Conservation (phyloP, 116 monocot species). For the Iris pallida region DNA sequence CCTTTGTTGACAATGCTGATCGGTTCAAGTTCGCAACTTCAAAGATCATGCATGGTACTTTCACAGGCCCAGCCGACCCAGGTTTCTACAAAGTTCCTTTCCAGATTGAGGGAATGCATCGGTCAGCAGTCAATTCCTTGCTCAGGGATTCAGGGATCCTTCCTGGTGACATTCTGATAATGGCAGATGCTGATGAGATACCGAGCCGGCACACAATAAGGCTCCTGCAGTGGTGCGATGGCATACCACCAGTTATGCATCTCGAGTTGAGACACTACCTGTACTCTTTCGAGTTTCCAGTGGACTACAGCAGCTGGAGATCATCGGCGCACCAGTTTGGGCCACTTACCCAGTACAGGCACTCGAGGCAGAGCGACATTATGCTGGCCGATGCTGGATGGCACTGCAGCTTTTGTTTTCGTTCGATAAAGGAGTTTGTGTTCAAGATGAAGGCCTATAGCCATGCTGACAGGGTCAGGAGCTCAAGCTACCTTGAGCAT, state of each 20-base stretch:
- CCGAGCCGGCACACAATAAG: conserved; percentile 64
- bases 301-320: conserved; percentile 78
- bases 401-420: conserved; percentile 98
- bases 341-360: conserved; percentile 41
- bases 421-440: conserved; percentile 53
- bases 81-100: conserved; percentile 42
- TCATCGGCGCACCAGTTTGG: conserved; percentile 53
- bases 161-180: conserved; percentile 62
- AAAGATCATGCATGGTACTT: conserved; percentile 48
- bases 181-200: conserved; percentile 92
- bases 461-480: conserved; percentile 77
- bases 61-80: conserved; percentile 16
- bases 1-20: conserved; percentile 32
- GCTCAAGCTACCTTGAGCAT: conserved; percentile 30
- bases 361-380: conserved; percentile 64
- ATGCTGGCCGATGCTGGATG: conserved; percentile 86
- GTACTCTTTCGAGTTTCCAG: conserved; percentile 94
- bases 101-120: conserved; percentile 48
- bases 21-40: conserved; percentile 46
- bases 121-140: conserved; percentile 44
- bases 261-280: conserved; percentile 73
- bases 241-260: conserved; percentile 75
- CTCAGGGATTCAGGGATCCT: conserved; percentile 48
- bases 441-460: conserved; percentile 96
- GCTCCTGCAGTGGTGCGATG: conserved; percentile 80